Percentiles rank a stretch among this genome's conserved stretches.
These are phyloP conservation scores for Xylariaceae sp. DNA, from an alignment of 2,329 filamentous ascomycete species.

Conservation along the genomic window DNA sequence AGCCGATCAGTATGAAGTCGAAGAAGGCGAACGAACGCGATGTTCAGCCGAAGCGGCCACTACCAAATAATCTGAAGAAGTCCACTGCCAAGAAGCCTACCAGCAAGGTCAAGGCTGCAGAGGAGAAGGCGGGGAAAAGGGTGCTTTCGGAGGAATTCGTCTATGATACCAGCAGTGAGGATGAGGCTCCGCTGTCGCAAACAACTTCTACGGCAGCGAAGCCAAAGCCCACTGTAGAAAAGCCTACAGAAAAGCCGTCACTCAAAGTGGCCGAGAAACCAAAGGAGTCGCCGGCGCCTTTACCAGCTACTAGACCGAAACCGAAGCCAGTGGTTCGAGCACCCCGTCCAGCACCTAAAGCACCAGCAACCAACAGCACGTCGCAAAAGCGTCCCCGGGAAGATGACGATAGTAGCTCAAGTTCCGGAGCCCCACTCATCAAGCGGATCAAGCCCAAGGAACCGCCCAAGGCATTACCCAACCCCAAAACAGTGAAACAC, in stretches of 20 bases:
- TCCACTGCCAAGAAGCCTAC: conserved; percentile 37
- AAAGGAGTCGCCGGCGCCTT: conserved; percentile 19
- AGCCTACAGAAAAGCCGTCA: conserved; percentile 8
- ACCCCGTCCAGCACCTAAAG: conserved; percentile 21
- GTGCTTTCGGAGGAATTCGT: conserved; percentile 54
- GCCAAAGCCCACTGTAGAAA: conserved; percentile 25
- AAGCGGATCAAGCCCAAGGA: conserved; percentile 53
- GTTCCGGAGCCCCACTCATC: conserved; percentile 53
- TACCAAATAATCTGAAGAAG: conserved; percentile 40
- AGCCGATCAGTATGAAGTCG: conserved; percentile 45
- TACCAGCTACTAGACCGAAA: conserved; percentile 27
- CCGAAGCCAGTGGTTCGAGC: conserved; percentile 28
- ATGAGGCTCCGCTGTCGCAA: conserved; percentile 41
- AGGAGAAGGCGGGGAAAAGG: conserved; percentile 36
- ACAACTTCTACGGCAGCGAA: conserved; percentile 25
- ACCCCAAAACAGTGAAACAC: conserved; percentile 34
- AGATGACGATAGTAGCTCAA: conserved; percentile 54
- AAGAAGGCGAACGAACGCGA: conserved; percentile 54
- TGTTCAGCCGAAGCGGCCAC: conserved; percentile 52
- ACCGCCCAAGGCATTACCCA: conserved; percentile 26
- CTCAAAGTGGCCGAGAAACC: conserved; percentile 20
- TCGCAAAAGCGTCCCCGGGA: conserved; percentile 49
- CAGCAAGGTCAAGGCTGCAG: conserved; percentile 36
- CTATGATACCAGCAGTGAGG: conserved; percentile 50
- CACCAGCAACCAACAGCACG: conserved; percentile 27